Evolutionary conservation across 2,329 filamentous ascomycete genomes (phyloP).

Genomic region (Beauveria asiatica): DNA sequence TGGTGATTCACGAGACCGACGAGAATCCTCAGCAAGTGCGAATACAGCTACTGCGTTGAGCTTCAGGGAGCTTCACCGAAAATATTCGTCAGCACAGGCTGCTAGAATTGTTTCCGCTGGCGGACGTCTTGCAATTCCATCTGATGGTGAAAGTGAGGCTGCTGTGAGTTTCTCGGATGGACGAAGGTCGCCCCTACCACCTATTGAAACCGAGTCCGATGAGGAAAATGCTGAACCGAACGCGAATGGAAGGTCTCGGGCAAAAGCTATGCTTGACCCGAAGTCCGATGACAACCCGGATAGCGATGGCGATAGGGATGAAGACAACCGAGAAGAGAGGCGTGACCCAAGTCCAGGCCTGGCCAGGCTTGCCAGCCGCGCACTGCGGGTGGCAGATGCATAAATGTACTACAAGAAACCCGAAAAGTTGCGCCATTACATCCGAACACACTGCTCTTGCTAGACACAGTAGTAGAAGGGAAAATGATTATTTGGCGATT

Average conservation of each 20-base stretch:
- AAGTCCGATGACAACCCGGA: neutral
- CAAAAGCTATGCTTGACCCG: neutral
- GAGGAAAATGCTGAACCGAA: conserved; percentile 14
- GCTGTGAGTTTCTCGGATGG: conserved; percentile 54
- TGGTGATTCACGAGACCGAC: conserved; percentile 39
- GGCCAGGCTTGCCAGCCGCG: neutral
- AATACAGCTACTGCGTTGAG: conserved; percentile 60
- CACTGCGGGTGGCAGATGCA: neutral
- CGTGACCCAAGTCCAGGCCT: neutral
- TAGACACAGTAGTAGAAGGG: neutral
- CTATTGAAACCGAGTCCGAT: conserved; percentile 35
- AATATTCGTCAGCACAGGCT: conserved; percentile 46
- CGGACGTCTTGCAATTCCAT: conserved; percentile 38
- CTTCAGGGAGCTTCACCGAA: conserved; percentile 53
- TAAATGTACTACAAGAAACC: neutral
- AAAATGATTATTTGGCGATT: conserved; percentile 2
- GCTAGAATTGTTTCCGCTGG: conserved; percentile 32
- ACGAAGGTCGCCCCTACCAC: conserved; percentile 45
- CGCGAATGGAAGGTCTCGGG: neutral
- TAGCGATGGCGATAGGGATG: neutral
- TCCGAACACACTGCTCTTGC: neutral
- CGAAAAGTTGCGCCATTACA: neutral
- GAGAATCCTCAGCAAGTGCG: conserved; percentile 54
- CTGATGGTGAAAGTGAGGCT: conserved; percentile 52
- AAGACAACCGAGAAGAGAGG: neutral